Evolutionary conservation across 345 rosid genomes (phyloP).

Genomic region (Acer saccharum): DNA sequence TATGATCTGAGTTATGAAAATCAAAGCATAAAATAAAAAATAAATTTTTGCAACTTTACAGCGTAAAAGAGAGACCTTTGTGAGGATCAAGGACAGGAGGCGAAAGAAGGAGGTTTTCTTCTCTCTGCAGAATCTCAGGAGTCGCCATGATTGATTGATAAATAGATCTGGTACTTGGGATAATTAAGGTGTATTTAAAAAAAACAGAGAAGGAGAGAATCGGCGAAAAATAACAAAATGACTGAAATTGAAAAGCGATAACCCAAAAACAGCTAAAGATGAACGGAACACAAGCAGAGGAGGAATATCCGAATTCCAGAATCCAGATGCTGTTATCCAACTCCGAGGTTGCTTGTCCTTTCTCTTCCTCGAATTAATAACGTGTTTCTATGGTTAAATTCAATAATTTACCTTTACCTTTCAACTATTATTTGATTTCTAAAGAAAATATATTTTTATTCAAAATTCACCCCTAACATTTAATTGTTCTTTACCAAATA

Average conservation of each 20-base stretch:
- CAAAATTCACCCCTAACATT: no score
- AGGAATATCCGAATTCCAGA: slow-evolving; percentile 20
- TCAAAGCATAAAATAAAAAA: not conserved
- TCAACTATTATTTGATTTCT: no score
- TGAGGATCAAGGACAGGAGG: slow-evolving; percentile 47
- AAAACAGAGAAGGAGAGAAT: not conserved
- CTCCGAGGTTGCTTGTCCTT: not conserved
- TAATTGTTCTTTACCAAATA: no score
- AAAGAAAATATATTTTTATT: no score
- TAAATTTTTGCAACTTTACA: no score
- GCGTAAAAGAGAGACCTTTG: slow-evolving; percentile 38
- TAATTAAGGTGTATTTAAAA: not conserved
- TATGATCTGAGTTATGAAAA: not conserved
- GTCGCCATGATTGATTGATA: slow-evolving; percentile 60
- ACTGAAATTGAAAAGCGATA: no score
- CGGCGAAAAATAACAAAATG: not conserved
- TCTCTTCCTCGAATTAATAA: not conserved
- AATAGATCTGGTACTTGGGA: slow-evolving; percentile 2
- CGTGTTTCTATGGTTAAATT: not conserved
- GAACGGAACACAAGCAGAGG: not conserved
- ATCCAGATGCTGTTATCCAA: not conserved
- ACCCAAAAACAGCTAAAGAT: not conserved
- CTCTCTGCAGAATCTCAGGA: slow-evolving; percentile 57
- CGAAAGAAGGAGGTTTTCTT: slow-evolving; percentile 48
- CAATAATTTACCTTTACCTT: no score